Evolutionary conservation across 257 asterid genomes (phyloP).

Genomic region (Nemophila menziesii): DNA sequence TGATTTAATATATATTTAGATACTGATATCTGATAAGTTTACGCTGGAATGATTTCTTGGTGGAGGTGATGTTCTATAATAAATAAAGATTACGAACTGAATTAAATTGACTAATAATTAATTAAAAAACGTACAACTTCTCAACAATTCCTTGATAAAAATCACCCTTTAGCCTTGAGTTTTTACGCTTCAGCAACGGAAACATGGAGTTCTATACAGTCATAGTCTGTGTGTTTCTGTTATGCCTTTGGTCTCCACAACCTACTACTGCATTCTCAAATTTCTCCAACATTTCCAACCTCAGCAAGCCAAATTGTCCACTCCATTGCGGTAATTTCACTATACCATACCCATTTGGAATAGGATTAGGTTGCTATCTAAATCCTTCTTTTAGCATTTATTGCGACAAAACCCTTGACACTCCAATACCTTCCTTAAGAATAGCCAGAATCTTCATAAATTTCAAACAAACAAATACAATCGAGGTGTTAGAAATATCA

Average conservation of each 20-base stretch:
- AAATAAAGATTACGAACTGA: no score
- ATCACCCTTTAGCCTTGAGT: no score
- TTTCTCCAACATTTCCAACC: not conserved
- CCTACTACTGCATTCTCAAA: not conserved
- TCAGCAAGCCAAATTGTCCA: slow-evolving; percentile 10
- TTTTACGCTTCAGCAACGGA: no score
- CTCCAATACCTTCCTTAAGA: slow-evolving; percentile 16
- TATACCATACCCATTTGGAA: slow-evolving; percentile 34
- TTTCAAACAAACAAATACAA: not conserved
- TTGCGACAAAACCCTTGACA: slow-evolving; percentile 13
- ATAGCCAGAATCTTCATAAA: not conserved
- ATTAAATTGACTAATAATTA: no score
- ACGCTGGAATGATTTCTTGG: no score
- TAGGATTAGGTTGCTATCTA: slow-evolving; percentile 16
- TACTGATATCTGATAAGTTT: no score
- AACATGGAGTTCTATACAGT: not conserved
- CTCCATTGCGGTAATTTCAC: slow-evolving; percentile 24
- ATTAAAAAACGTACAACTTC: no score
- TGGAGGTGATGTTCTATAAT: no score
- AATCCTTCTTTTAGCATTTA: slow-evolving; percentile 18
- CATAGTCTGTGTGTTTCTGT: not conserved
- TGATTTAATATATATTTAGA: no score
- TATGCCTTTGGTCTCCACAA: not conserved
- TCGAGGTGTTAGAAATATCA: not conserved
- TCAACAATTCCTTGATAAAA: no score